Base-by-base conservation (phyloP, 2,329 filamentous ascomycete genomes). In the Ophidiomyces ophidiicola region DNA sequence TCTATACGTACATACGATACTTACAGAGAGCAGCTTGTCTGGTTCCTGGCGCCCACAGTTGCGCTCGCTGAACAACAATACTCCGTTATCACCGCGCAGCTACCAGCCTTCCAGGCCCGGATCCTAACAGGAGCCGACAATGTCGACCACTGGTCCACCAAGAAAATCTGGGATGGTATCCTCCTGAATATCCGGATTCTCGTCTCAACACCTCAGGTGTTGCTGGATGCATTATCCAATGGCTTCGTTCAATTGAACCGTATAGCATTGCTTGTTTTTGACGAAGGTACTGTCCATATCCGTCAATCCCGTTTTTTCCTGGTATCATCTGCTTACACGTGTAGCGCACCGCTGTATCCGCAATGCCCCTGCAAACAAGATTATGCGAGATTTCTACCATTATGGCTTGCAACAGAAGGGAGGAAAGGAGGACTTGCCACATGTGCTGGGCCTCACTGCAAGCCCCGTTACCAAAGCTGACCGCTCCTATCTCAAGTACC, bases 381-480 rank as follows among this genome's bases (percentile, higher is more conserved):
- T 93, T 23, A 88, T 93, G 81, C 63, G 60, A 19, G 63, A 76
- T 20, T 79, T 81, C 48, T 93, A 92, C 50, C 72, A 76, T 45
- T 61, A 64, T 19, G 57, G 54, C 12, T 67, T 67, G 36, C 46
- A 39, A 0, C 46, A 41, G 47, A 43, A 44, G 1, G 66, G 64
- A 0, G 44, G 55, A 0, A 26, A 44, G 8, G 44, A 49, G n/a
- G 41, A 40, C 32, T 52, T 64, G 6, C 86, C 86, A 0, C 66
- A 68, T 14, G 78, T 94, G 19, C 64, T 94, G 4, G 86, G 85
- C 0, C 65, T 94, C 17, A 87, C 80, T 5, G 86, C 86, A 1
- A 92, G 82, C 45, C 85, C 85, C 0, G 71, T 83, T 3, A 75
- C 80, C 47, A 73, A 67, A 40, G 74, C 71, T 1, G 70, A 69